Evolutionary conservation across 2,329 filamentous ascomycete species (phyloP), one percentile per base, ranked within the genome.

Genomic region (Colletotrichum liaoningense): DNA sequence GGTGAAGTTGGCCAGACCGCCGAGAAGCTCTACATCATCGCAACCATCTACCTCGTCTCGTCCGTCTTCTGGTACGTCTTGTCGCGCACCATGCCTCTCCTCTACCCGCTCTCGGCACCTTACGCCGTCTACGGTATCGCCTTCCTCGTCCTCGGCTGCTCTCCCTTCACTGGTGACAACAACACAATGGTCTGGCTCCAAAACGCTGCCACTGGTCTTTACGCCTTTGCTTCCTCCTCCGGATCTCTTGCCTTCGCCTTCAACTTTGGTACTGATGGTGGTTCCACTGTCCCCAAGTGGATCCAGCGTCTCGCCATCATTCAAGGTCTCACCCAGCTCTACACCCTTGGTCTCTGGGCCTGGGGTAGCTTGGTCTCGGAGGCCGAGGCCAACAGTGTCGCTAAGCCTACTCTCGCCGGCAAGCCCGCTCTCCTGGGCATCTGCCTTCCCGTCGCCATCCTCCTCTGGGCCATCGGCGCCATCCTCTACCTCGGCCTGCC

Each of bases 251-350:
- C 90, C 83, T 93, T 93, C 77, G 88, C 91, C 3, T 86, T 92
- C 65, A 93, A 93, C 80, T 93, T 92, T 76, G 91, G 91, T 68
- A 88, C 89, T 75, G 90, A 92, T 83, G 89, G 88, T 54, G 90
- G 90, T 63, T 87, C 88, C 2, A 89, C 90, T 11, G 87, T 92
- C 52, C 90, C 89, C 78, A 86, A 89, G 46, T 93, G 91, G 91
- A 90, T 91, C 28, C 91, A 90, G 82, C 88, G 91, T 69, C 91
- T 91, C 22, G 91, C 90, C 77, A 80, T 90, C 22, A 91, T 93
- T 65, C 90, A 93, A 80, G 91, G 91, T 55, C 91, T 90, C 7
- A 91, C 93, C 78, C 91, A 93, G 78, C 83, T 91, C 75, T 93
- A 93, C 79, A 86, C 92, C 67, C 88, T 90, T 38, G 88, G 85